Percentiles rank a stretch among this genome's conserved stretches.
phyloP scores from a whole-genome alignment of 2,329 filamentous ascomycete genomes.

The Paraconiothyrium brasiliense region DNA sequence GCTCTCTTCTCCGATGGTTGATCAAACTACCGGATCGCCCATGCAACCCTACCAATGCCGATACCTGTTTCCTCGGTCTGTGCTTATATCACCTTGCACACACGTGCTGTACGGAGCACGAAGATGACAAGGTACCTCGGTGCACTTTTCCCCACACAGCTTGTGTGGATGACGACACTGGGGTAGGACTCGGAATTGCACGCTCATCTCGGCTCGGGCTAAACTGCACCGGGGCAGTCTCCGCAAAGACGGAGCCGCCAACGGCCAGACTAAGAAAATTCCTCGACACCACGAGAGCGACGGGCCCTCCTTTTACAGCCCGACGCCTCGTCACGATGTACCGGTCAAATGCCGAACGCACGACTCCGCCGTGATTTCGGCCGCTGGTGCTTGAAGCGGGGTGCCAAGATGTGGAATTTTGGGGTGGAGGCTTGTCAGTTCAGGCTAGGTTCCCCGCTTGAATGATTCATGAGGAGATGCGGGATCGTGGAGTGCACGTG shows the following conservation, averaged over 20 bases:
- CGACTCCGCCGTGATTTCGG: not conserved
- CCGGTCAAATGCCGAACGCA: not conserved
- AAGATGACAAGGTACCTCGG: not conserved
- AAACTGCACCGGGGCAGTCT: not conserved
- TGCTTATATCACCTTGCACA: not conserved
- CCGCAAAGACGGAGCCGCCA: not conserved
- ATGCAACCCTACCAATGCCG: not conserved
- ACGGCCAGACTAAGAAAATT: not conserved
- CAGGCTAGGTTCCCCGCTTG: slow-evolving; percentile 12
- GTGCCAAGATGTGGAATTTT: not conserved
- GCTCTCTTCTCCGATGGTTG: not conserved
- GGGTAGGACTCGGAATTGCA: not conserved
- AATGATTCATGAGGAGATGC: slow-evolving; percentile 12
- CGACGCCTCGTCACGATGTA: slow-evolving; percentile 5
- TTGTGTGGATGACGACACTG: slow-evolving; percentile 6
- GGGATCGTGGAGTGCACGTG: slow-evolving; percentile 2
- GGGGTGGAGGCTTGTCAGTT: slow-evolving; percentile 16
- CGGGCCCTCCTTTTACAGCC: not conserved
- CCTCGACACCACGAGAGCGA: not conserved
- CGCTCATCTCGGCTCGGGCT: not conserved
- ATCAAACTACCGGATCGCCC: not conserved
- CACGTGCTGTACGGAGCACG: not conserved
- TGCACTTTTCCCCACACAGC: slow-evolving; percentile 1
- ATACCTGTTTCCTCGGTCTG: not conserved
- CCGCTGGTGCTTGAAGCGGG: not conserved